phyloP scores from a whole-genome alignment of 2,329 filamentous ascomycete species.

The Verticillium albo-atrum region DNA sequence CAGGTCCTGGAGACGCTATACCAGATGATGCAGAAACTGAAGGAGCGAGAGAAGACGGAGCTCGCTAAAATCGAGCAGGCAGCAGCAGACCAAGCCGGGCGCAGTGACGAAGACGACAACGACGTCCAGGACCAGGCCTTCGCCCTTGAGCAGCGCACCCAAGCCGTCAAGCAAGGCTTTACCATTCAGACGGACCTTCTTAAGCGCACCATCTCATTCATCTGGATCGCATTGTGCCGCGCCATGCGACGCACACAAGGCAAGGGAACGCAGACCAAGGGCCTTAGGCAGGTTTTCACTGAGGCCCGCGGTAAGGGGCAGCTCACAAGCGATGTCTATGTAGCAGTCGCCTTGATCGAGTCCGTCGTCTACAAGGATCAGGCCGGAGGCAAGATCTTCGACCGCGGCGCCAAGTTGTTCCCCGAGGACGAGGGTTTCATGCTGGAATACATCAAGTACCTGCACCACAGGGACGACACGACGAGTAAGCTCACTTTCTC shows the following conservation, averaged over 20 bases:
- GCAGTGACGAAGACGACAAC: slow-evolving; percentile 33
- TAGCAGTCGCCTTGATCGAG: slow-evolving; percentile 88
- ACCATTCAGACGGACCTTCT: slow-evolving; percentile 70
- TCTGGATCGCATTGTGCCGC: slow-evolving; percentile 92
- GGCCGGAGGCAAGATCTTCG: slow-evolving; percentile 91
- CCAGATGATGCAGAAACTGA: slow-evolving; percentile 70
- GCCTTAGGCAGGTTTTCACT: slow-evolving; percentile 82
- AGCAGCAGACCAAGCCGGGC: slow-evolving; percentile 28
- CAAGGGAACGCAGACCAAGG: slow-evolving; percentile 59
- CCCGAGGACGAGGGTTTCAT: slow-evolving; percentile 92
- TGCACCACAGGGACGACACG: slow-evolving; percentile 87
- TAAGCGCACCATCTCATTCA: slow-evolving; percentile 81
- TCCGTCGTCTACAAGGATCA: slow-evolving; percentile 94
- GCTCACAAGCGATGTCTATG: slow-evolving; percentile 90
- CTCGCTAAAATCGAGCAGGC: slow-evolving; percentile 53
- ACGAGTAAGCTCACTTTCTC: slow-evolving; percentile 66
- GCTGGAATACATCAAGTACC: slow-evolving; percentile 91
- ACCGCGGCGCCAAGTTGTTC: slow-evolving; percentile 88
- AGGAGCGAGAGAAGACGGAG: slow-evolving; percentile 57
- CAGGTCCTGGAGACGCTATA: slow-evolving; percentile 85
- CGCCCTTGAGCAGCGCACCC: slow-evolving; percentile 59
- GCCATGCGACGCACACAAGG: slow-evolving; percentile 94
- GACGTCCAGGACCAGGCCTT: slow-evolving; percentile 42
- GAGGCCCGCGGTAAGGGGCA: slow-evolving; percentile 85
- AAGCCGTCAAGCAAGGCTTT: slow-evolving; percentile 61